phyloP scores from a whole-genome alignment of 495 filamentous ascomycete species.

The Bacidia gigantensis region DNA sequence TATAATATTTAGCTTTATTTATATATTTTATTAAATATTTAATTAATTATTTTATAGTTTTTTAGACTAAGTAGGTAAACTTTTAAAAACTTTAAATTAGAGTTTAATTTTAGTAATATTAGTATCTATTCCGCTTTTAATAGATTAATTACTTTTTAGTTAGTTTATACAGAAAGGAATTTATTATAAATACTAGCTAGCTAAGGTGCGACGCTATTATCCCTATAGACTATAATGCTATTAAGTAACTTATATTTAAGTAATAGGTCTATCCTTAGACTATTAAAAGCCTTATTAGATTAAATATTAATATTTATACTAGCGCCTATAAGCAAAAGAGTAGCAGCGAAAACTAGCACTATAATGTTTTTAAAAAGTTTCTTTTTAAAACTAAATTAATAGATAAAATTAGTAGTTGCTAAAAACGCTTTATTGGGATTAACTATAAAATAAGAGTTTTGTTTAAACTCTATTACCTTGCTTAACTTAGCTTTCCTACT shows the following conservation, averaged over 20 bases:
- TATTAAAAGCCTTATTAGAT: background rate
- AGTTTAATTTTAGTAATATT: background rate
- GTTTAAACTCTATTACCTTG: background rate
- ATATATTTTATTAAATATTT: slow-evolving; percentile 1
- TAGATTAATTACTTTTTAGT: background rate
- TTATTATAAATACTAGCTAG: background rate
- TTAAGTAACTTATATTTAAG: background rate
- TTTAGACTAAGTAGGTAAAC: background rate
- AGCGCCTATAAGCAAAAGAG: background rate
- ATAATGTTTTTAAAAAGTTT: too few relatives aligned
- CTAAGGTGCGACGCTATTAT: background rate
- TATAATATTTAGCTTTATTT: background rate
- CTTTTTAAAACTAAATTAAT: background rate
- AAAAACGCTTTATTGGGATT: too few relatives aligned
- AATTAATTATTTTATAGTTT: background rate
- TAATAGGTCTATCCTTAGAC: background rate
- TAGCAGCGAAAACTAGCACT: background rate
- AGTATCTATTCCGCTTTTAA: background rate
- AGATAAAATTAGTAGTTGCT: too few relatives aligned
- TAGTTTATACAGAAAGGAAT: background rate
- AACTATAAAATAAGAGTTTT: background rate
- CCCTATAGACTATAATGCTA: background rate
- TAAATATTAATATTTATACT: background rate
- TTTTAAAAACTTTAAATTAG: background rate
- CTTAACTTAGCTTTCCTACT: background rate